Evolutionary conservation across 2,329 filamentous ascomycete species (phyloP).

Genomic region (Chalaropsis ovoidea): DNA sequence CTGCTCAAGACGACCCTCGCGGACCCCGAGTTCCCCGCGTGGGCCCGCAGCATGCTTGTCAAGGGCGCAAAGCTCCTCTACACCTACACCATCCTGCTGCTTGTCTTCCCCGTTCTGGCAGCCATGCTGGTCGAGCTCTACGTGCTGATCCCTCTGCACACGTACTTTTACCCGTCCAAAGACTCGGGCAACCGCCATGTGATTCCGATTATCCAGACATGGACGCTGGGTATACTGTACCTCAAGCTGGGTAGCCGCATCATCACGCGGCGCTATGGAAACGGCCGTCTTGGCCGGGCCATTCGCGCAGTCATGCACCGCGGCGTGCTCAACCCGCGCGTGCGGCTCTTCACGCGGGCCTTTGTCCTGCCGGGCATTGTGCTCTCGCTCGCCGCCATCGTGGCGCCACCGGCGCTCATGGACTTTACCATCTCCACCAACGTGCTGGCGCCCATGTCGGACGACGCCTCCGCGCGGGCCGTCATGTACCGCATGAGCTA

Average conservation of each 20-base stretch:
- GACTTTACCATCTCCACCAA: constrained; percentile 23
- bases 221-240: constrained; percentile 87
- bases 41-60: constrained; percentile 29
- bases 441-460: constrained; percentile 24
- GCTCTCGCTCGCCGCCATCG: constrained; percentile 52
- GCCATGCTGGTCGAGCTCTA: constrained; percentile 80
- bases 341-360: constrained; percentile 67
- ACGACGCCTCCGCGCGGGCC: constrained; percentile 31
- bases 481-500: constrained; percentile 55
- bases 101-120: constrained; percentile 74
- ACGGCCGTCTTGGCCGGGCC: constrained; percentile 60
- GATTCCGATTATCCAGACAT: constrained; percentile 81
- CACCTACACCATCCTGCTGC: constrained; percentile 60
- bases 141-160: constrained; percentile 74
- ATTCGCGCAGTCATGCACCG: constrained; percentile 62
- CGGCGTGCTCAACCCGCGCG: constrained; percentile 71
- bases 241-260: constrained; percentile 62
- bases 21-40: constrained; percentile 27
- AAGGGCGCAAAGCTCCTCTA: constrained; percentile 51
- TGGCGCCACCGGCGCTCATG: constrained; percentile 45
- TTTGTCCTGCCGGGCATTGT: constrained; percentile 69
- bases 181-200: constrained; percentile 44
- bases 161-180: constrained; percentile 50
- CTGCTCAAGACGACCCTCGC: neutral
- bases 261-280: constrained; percentile 14